phyloP scores from a whole-genome alignment of 192 early-diverging fungal genomes.

The Gonapodya sp. region DNA sequence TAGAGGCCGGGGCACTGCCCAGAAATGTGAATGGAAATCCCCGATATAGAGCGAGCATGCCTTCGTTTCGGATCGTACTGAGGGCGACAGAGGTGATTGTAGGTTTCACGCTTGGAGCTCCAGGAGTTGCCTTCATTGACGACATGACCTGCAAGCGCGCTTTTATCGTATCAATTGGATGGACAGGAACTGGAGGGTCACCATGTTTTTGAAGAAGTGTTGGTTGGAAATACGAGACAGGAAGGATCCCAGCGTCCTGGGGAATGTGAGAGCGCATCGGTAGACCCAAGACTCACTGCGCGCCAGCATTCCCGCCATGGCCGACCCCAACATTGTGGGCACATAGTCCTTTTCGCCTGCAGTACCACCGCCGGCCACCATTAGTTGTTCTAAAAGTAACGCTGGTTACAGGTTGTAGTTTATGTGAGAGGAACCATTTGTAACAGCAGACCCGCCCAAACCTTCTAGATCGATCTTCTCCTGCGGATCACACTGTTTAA shows the following conservation, averaged over 20 bases:
- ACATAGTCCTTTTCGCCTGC: background rate
- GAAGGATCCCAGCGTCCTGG: too few relatives aligned
- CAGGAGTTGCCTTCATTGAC: background rate
- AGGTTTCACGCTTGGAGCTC: background rate
- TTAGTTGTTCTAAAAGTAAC: too few relatives aligned
- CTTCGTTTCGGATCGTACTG: background rate
- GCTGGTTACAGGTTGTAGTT: background rate
- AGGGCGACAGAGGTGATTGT: background rate
- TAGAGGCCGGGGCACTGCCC: background rate
- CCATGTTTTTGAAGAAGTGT: too few relatives aligned
- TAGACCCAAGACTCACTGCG: background rate
- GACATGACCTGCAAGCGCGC: conserved; percentile 4
- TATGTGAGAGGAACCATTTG: background rate
- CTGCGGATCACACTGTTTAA: too few relatives aligned
- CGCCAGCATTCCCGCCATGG: background rate
- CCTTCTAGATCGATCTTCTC: too few relatives aligned
- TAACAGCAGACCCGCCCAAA: too few relatives aligned
- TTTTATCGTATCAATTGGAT: conserved; percentile 5
- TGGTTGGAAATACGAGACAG: too few relatives aligned
- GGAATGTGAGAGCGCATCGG: too few relatives aligned
- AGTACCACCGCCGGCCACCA: background rate
- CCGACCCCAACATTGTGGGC: conserved; percentile 9
- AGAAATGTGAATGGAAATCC: background rate
- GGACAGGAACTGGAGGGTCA: background rate
- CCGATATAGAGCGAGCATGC: background rate